Conservation (phyloP, 345 rosid species). For the Linum usitatissimum region DNA sequence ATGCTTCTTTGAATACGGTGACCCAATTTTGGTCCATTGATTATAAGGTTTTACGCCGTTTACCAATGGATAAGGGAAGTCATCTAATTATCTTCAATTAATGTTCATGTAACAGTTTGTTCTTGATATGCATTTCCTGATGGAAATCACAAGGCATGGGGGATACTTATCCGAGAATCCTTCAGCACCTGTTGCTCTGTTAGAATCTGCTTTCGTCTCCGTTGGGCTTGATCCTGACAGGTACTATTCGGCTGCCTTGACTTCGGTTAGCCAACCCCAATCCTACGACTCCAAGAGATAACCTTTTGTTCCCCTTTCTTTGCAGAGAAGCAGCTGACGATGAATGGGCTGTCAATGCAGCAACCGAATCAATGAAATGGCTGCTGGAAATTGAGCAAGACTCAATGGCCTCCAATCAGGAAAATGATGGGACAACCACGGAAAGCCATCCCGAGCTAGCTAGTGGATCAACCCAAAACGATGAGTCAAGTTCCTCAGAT, state of each 20-base stretch:
- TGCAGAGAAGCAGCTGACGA: slow-evolving; percentile 19
- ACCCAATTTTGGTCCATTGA: neutral
- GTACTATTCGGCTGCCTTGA: slow-evolving; percentile 17
- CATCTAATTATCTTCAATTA: neutral
- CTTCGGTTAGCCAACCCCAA: neutral
- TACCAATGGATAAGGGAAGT: neutral
- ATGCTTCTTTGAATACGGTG: neutral
- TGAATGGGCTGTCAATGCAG: slow-evolving; percentile 30
- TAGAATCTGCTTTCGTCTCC: slow-evolving; percentile 29
- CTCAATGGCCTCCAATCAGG: slow-evolving; percentile 4
- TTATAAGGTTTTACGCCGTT: too few species aligned
- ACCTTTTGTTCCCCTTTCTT: slow-evolving; percentile 1
- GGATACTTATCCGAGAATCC: slow-evolving; percentile 38
- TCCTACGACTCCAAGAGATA: neutral
- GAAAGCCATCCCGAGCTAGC: slow-evolving; percentile 14
- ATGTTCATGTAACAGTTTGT: slow-evolving; percentile 29
- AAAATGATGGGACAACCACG: slow-evolving; percentile 1
- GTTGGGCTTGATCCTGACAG: slow-evolving; percentile 38
- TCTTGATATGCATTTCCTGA: slow-evolving; percentile 39
- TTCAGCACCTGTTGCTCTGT: slow-evolving; percentile 20
- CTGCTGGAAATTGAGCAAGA: slow-evolving; percentile 23
- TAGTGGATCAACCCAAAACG: slow-evolving; percentile 15
- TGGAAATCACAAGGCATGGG: slow-evolving; percentile 28
- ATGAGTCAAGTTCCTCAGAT: slow-evolving; percentile 8
- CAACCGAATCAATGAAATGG: slow-evolving; percentile 30